phyloP scores from a whole-genome alignment of 331 rosid genomes.

The Rhamnella rubrinervis region DNA sequence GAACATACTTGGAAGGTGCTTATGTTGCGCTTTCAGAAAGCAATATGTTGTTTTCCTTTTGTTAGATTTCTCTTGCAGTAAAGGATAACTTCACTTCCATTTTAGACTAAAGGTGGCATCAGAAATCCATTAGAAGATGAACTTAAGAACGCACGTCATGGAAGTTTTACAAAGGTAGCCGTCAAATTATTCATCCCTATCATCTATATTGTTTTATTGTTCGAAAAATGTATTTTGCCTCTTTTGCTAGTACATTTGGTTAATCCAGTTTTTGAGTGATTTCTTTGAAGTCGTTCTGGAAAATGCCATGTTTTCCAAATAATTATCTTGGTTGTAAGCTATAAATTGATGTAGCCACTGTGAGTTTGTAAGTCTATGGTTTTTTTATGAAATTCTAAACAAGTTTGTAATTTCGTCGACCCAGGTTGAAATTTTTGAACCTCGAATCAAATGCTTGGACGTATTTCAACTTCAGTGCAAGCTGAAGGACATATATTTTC shows the following conservation, averaged over 20 bases:
- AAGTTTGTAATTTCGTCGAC: background rate
- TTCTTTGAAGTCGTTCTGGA: background rate
- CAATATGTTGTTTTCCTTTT: background rate
- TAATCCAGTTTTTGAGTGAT: background rate
- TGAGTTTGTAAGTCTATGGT: background rate
- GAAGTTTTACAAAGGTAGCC: constrained; percentile 61
- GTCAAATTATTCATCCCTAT: background rate
- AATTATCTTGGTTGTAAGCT: background rate
- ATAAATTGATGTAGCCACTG: background rate
- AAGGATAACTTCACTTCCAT: background rate
- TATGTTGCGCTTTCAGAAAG: background rate
- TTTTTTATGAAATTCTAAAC: background rate
- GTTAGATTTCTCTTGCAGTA: background rate
- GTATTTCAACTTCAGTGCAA: constrained; percentile 42
- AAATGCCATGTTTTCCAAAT: background rate
- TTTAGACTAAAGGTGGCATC: constrained; percentile 53
- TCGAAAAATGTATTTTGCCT: background rate
- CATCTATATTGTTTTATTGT: background rate
- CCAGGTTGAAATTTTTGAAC: constrained; percentile 56
- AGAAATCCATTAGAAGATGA: constrained; percentile 42
- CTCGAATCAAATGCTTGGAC: constrained; percentile 31
- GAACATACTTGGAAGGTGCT: constrained; percentile 52
- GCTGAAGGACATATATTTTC: constrained; percentile 69
- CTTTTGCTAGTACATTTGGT: background rate
- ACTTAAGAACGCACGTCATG: constrained; percentile 26